phyloP scores from a whole-genome alignment of 345 rosid genomes.

The Corchorus capsularis region DNA sequence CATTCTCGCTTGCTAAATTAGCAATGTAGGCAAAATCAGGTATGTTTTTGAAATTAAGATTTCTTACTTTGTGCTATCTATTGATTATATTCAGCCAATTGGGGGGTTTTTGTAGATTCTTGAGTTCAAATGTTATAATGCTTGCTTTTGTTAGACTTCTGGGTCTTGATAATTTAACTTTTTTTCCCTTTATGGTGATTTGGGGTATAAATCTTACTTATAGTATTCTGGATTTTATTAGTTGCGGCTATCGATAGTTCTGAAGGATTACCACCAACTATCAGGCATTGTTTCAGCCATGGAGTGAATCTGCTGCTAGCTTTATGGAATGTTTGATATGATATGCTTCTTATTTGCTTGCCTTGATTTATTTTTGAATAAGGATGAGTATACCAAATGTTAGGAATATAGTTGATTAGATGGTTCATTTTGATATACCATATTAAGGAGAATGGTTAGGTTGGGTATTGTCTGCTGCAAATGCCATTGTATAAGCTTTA shows the following conservation, averaged over 20 bases:
- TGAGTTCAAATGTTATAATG: background rate
- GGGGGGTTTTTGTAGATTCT: background rate
- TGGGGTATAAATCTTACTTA: background rate
- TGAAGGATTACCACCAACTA: no score
- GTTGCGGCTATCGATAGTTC: no score
- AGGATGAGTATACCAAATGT: background rate
- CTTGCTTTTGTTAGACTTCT: background rate
- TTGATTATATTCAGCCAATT: background rate
- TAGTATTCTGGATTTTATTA: no score
- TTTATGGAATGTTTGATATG: background rate
- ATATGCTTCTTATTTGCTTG: background rate
- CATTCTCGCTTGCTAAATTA: slow-evolving; percentile 14
- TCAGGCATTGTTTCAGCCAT: no score
- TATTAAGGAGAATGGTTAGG: slow-evolving; percentile 7
- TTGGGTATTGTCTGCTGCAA: background rate
- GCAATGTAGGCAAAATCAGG: slow-evolving; percentile 30
- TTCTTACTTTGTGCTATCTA: background rate
- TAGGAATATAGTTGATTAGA: background rate
- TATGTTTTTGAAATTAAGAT: background rate
- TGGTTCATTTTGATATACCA: background rate
- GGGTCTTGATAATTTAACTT: slow-evolving; percentile 4
- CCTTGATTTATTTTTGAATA: background rate
- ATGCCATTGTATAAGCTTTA: background rate
- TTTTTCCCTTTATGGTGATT: no score
- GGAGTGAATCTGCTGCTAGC: slow-evolving; percentile 3